phyloP scores from a whole-genome alignment of 129 eudicot species.

The Saussurea involucrata region DNA sequence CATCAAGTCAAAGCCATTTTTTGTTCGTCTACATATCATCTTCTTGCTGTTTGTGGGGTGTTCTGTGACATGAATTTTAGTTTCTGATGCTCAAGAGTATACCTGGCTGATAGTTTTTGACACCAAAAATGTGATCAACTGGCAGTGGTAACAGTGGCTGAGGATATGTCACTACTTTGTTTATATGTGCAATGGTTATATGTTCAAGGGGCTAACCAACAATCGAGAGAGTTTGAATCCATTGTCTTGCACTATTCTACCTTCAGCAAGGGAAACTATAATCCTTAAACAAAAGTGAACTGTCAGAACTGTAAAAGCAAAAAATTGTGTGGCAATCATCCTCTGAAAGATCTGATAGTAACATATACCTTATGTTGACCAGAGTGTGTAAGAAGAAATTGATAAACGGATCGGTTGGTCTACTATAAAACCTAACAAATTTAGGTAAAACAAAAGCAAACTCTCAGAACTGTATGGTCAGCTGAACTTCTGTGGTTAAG shows the following conservation, averaged over 20 bases:
- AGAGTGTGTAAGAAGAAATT: slow-evolving; percentile 11
- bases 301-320: slow-evolving; percentile 13
- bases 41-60: neutral
- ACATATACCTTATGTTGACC: slow-evolving; percentile 4
- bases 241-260: neutral
- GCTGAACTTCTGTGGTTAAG: slow-evolving; percentile 26
- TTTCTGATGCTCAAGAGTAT: slow-evolving; percentile 7
- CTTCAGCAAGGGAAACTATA: slow-evolving; percentile 4
- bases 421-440: slow-evolving; percentile 2
- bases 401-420: slow-evolving; percentile 1
- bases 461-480: slow-evolving; percentile 9
- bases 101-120: neutral
- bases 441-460: slow-evolving; percentile 19
- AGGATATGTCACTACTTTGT: neutral
- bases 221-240: neutral
- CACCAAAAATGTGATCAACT: neutral
- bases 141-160: neutral
- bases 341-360: slow-evolving; percentile 12
- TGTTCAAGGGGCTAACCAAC: neutral
- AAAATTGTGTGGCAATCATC: slow-evolving; percentile 4
- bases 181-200: neutral
- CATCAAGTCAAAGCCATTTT: neutral
- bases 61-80: neutral
- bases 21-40: neutral
- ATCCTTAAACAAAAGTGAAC: neutral